Evolutionary conservation across 2,329 filamentous ascomycete genomes (phyloP).

Genomic region (Chaetomiaceae sp.): DNA sequence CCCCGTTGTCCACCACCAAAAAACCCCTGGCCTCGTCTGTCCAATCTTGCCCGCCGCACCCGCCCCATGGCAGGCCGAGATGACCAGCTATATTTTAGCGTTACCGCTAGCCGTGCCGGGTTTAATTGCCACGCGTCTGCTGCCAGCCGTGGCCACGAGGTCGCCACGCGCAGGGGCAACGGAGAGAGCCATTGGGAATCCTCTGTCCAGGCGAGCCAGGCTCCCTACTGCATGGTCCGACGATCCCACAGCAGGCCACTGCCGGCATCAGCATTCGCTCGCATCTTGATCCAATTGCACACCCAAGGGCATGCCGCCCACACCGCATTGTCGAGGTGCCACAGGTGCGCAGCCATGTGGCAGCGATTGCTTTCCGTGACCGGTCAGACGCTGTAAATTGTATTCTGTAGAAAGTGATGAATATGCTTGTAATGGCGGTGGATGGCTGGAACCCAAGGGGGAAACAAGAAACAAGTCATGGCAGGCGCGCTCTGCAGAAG

Average conservation of each 20-base stretch:
- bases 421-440: too few relatives aligned
- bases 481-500: slow-evolving; percentile 5
- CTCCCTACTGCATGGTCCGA: slow-evolving; percentile 3
- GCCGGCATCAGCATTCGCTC: slow-evolving; percentile 8
- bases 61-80: not conserved
- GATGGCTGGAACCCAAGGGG: too few relatives aligned
- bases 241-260: slow-evolving; percentile 9
- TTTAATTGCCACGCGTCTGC: slow-evolving; percentile 11
- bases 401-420: slow-evolving; percentile 4
- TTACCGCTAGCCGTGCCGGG: slow-evolving; percentile 9
- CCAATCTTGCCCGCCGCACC: not conserved
- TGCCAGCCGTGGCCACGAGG: slow-evolving; percentile 16
- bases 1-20: too few relatives aligned
- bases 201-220: slow-evolving; percentile 3
- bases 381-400: too few relatives aligned
- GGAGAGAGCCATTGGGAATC: slow-evolving; percentile 3
- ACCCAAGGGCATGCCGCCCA: slow-evolving; percentile 1
- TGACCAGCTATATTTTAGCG: slow-evolving; percentile 5
- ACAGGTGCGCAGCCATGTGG: slow-evolving; percentile 15
- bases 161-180: slow-evolving; percentile 8
- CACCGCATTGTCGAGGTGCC: not conserved
- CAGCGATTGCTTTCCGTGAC: slow-evolving; percentile 15
- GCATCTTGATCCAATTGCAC: slow-evolving; percentile 1
- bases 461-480: not conserved
- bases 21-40: too few relatives aligned